A percentile compares a stretch with the other conserved stretches of the same genome.
These are phyloP conservation scores for Neonectria ditissima DNA, from an alignment of 2,329 filamentous ascomycete species.

Conservation along the genomic window DNA sequence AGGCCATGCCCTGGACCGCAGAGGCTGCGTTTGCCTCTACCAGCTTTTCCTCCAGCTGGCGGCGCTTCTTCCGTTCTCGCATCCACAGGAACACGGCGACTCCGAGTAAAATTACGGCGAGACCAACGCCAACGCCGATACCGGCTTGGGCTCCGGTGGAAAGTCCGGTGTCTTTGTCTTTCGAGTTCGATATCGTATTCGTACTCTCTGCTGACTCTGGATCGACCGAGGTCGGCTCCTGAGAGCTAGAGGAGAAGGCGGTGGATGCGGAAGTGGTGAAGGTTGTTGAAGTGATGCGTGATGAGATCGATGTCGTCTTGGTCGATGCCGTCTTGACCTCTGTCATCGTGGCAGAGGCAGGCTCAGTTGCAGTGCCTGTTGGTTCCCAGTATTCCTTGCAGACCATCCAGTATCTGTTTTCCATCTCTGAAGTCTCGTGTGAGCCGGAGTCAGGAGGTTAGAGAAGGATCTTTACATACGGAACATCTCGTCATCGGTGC, in stretches of 20 bases:
- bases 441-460: not conserved
- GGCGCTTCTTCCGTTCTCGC: conserved; percentile 37
- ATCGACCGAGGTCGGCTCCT: conserved; percentile 4
- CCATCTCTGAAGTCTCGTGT: conserved; percentile 33
- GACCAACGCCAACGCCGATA: conserved; percentile 33
- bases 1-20: not conserved
- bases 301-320: conserved; percentile 16
- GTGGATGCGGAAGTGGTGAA: not conserved
- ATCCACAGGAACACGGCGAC: conserved; percentile 37
- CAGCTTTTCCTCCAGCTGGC: conserved; percentile 28
- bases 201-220: conserved; percentile 18
- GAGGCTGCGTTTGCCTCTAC: conserved; percentile 14
- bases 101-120: conserved; percentile 33
- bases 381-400: conserved; percentile 44
- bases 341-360: conserved; percentile 28
- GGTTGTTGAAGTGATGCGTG: not conserved
- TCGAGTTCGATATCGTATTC: not conserved
- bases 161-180: not conserved
- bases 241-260: not conserved
- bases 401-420: conserved; percentile 46
- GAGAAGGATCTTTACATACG: conserved; percentile 22
- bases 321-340: conserved; percentile 10
- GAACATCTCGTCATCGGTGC: conserved; percentile 39
- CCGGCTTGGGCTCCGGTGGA: conserved; percentile 37
- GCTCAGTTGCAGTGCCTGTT: conserved; percentile 41